phyloP scores from a whole-genome alignment of 192 early-diverging fungal genomes.

The Chytriomyces sp. region DNA sequence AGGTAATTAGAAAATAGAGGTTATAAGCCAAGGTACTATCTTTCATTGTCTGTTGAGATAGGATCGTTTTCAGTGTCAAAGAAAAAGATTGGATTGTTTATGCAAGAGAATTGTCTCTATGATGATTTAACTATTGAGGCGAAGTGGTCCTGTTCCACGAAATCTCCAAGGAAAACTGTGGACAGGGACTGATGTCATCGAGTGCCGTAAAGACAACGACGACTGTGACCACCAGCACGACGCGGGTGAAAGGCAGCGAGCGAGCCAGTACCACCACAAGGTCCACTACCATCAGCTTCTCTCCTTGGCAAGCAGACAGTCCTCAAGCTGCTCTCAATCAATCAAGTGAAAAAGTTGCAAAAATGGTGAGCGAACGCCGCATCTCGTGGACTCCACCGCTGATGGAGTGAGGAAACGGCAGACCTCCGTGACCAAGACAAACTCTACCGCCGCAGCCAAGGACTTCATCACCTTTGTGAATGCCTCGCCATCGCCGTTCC shows the following conservation, averaged over 20 bases:
- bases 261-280: not conserved
- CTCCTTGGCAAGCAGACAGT: not conserved
- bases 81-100: too few species aligned
- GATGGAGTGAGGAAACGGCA: not conserved
- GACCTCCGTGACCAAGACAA: not conserved
- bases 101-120: too few species aligned
- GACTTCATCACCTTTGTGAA: conserved; percentile 90
- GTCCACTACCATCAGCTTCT: not conserved
- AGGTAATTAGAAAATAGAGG: too few species aligned
- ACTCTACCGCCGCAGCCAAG: conserved; percentile 29
- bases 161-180: too few species aligned
- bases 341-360: not conserved
- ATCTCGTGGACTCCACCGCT: not conserved
- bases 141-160: too few species aligned
- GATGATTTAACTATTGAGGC: too few species aligned
- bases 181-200: too few species aligned
- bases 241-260: not conserved
- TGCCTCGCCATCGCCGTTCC: conserved; percentile 92
- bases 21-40: too few species aligned
- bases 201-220: not conserved
- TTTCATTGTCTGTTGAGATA: too few species aligned
- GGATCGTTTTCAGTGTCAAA: too few species aligned
- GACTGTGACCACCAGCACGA: not conserved
- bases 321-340: not conserved
- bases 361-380: not conserved